These are phyloP conservation scores for Cercospora beticola DNA, from an alignment of 2,329 filamentous ascomycete genomes.

Conservation along the genomic window DNA sequence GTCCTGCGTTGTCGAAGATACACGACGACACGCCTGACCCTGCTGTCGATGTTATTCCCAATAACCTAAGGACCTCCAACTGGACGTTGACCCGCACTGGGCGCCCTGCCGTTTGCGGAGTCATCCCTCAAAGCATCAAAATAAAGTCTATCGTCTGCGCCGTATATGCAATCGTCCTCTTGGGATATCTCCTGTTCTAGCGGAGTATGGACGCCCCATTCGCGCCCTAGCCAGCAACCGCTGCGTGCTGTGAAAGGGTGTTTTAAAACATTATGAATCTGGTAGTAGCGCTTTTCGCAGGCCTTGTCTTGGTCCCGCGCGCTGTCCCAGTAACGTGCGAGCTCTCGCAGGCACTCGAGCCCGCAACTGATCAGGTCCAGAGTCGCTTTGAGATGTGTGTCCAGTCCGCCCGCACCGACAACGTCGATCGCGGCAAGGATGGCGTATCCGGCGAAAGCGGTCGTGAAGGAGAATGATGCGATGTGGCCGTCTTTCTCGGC, in stretches of 20 bases:
- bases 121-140: conserved; percentile 32
- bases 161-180: conserved; percentile 40
- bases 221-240: conserved; percentile 36
- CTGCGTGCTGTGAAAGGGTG: conserved; percentile 40
- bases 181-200: conserved; percentile 33
- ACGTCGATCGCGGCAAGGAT: conserved; percentile 66
- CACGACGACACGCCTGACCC: conserved; percentile 4
- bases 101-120: conserved; percentile 8
- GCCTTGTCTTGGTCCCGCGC: conserved; percentile 53
- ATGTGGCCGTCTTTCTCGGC: conserved; percentile 29
- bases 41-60: conserved; percentile 26
- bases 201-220: conserved; percentile 37
- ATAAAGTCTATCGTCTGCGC: conserved; percentile 30
- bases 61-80: conserved; percentile 3
- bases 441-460: conserved; percentile 61
- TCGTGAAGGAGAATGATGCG: conserved; percentile 48
- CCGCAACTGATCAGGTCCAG: conserved; percentile 57
- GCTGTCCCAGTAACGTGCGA: conserved; percentile 61
- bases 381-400: conserved; percentile 53
- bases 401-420: conserved; percentile 59
- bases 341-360: conserved; percentile 55
- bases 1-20: conserved; percentile 5
- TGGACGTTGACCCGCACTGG: conserved; percentile 11
- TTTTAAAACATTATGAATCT: conserved; percentile 44
- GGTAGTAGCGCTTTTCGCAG: conserved; percentile 49